Conservation (phyloP, 2,329 filamentous ascomycete genomes). For the Trichoderma cornu-damae region DNA sequence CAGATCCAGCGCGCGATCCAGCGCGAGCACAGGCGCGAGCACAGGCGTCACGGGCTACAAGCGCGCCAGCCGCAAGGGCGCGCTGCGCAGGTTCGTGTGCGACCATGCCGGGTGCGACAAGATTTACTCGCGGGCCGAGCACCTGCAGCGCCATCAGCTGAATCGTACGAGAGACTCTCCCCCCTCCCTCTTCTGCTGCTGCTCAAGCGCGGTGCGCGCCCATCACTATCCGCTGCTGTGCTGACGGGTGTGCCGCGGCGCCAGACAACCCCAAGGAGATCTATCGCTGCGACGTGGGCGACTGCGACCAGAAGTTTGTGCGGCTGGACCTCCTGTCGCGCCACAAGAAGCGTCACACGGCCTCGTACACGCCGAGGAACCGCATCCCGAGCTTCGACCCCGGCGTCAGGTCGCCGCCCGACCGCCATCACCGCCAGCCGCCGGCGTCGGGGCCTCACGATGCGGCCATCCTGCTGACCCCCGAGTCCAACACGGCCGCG, state of each 20-base stretch:
- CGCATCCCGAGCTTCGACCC: conserved; percentile 46
- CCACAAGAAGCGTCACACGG: conserved; percentile 60
- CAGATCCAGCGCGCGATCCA: conserved; percentile 1
- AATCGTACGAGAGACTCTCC: conserved; percentile 63
- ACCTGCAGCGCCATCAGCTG: conserved; percentile 74
- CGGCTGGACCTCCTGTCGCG: conserved; percentile 69
- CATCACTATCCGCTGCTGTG: too few relatives aligned
- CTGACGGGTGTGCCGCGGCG: conserved; percentile 12
- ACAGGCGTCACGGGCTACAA: conserved; percentile 35
- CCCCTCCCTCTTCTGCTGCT: background rate
- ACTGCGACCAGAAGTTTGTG: conserved; percentile 72
- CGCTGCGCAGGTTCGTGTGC: conserved; percentile 54
- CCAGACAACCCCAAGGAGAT: conserved; percentile 75
- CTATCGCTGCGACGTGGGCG: conserved; percentile 68
- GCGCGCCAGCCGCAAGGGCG: conserved; percentile 48
- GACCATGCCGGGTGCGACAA: conserved; percentile 69
- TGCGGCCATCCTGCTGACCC: conserved; percentile 42
- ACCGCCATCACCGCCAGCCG: conserved; percentile 22
- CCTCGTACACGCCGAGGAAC: conserved; percentile 48
- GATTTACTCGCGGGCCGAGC: conserved; percentile 74
- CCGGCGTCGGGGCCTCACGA: conserved; percentile 39
- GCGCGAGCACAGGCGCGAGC: conserved; percentile 16
- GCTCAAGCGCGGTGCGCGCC: background rate
- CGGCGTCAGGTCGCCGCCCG: conserved; percentile 19
- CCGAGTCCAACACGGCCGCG: conserved; percentile 35